These are phyloP conservation scores for Nakazawaea ernobii DNA, from an alignment of 805 yeast genomes.

Conservation along the genomic window DNA sequence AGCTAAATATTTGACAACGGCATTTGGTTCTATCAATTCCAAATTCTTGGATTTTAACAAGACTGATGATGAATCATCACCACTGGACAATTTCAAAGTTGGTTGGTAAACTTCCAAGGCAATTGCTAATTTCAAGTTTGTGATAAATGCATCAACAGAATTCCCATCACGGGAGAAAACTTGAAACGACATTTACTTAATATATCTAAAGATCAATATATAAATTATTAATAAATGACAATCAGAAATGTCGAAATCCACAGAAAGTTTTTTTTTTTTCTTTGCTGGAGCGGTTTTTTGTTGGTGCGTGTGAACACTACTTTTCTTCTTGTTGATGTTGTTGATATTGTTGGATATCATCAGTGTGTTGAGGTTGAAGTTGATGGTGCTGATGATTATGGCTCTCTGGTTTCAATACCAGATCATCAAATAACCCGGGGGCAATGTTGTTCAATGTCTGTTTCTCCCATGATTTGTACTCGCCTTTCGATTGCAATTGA, in stretches of 20 bases:
- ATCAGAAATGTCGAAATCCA: no score
- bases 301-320: background rate
- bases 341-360: background rate
- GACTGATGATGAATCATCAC: conserved; percentile 16
- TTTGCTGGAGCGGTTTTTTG: background rate
- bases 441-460: conserved; percentile 5
- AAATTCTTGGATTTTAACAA: conserved; percentile 30
- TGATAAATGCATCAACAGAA: conserved; percentile 25
- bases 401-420: background rate
- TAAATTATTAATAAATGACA: background rate
- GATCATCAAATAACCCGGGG: conserved; percentile 5
- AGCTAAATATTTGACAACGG: conserved; percentile 61
- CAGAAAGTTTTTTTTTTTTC: no score
- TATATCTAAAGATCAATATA: background rate
- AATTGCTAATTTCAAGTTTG: conserved; percentile 38
- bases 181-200: conserved; percentile 20
- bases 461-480: conserved; percentile 1
- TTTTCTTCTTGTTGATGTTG: background rate
- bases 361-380: background rate
- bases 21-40: conserved; percentile 57
- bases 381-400: background rate
- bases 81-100: conserved; percentile 19
- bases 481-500: background rate
- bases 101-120: conserved; percentile 31
- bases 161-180: conserved; percentile 26